Base-by-base conservation (phyloP, 2,329 filamentous ascomycete genomes). In the Cladosporium sp. region DNA sequence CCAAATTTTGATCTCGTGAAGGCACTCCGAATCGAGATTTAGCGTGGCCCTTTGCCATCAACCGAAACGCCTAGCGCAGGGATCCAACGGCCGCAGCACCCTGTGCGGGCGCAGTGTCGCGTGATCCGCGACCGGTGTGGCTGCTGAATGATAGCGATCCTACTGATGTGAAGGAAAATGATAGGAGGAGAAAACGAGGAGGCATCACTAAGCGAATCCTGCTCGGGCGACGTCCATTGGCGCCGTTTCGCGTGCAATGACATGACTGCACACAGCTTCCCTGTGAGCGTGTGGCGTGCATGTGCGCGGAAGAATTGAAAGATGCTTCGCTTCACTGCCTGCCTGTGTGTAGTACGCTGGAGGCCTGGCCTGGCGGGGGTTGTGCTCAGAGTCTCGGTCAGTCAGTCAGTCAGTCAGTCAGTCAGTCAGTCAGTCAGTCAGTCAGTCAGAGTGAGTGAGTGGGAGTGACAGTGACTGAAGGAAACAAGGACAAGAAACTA, bases 11-110 rank as follows among this genome's bases (percentile, higher is more conserved):
- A 52, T 58, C 55, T 21, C 34, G 21, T 58, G 55, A 58, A 34
- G 21, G 3, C 14, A 12, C 34, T 24, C 55, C 55, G 14, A 3
- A 41, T 58, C 55, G 55, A 21, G 55, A n/a, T 21, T 26, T 34
- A 34, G 18, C 32, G 18, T 11, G 49, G 11, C 14, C 55, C 55
- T 21, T 41, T 58, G 55, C 26, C 55, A 58, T 58, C 12, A 41
- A 26, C n/a, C 55, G 55, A 58, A 58, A 58, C 55, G 12, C 1
- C 55, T 58, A 58, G 55, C 34, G 55, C 32, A 58, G 55, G 52
- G 52, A 26, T 55, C 15, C 52, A 55, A 55, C 52, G 52, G 52
- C 49, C 52, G 52, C 52, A 55, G 52, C 52, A 55, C 52, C 52
- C 52, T 30, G 14, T 18, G 21, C 49, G 49, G 49, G 34, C 24